phyloP scores from a whole-genome alignment of 768 basidiomycete species.

The Leucocoprinus leucothites region DNA sequence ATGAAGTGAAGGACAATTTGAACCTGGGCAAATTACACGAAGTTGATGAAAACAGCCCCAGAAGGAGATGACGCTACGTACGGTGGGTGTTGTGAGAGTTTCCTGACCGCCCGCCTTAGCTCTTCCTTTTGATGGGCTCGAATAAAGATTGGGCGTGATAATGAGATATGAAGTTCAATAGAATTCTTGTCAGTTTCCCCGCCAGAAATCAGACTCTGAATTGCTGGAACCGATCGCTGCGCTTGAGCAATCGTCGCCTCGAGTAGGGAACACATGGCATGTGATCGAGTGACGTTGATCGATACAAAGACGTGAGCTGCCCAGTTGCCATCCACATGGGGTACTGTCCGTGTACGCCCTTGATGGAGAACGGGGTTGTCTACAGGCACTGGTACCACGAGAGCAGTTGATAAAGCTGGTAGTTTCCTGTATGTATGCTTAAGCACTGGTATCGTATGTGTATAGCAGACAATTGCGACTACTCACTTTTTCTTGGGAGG shows the following conservation, averaged over 20 bases:
- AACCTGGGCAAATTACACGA: slow-evolving; percentile 46
- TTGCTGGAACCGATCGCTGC: slow-evolving; percentile 39
- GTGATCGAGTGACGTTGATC: slow-evolving; percentile 40
- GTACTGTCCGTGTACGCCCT: slow-evolving; percentile 70
- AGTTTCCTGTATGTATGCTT: slow-evolving; percentile 46
- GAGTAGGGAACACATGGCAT: slow-evolving; percentile 44
- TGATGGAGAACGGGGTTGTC: slow-evolving; percentile 83
- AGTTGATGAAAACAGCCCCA: neutral
- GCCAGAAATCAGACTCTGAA: slow-evolving; percentile 24
- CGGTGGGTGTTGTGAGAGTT: slow-evolving; percentile 46
- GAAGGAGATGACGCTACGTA: slow-evolving; percentile 26
- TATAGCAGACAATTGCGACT: neutral
- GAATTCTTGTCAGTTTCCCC: slow-evolving; percentile 32
- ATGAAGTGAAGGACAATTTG: slow-evolving; percentile 63
- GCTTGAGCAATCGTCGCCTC: slow-evolving; percentile 41
- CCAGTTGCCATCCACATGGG: slow-evolving; percentile 87
- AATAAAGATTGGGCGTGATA: slow-evolving; percentile 80
- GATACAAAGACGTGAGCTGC: slow-evolving; percentile 77
- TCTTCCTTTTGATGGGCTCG: slow-evolving; percentile 78
- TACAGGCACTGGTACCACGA: slow-evolving; percentile 46
- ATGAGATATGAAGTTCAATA: slow-evolving; percentile 74
- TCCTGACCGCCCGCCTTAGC: slow-evolving; percentile 59
- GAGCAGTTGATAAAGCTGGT: slow-evolving; percentile 50
- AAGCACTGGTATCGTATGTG: neutral
- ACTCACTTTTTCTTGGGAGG: slow-evolving; percentile 42